Evolutionary conservation across 1,139 yeast genomes (phyloP).

Genomic region (Debaryomycetaceae sp.): DNA sequence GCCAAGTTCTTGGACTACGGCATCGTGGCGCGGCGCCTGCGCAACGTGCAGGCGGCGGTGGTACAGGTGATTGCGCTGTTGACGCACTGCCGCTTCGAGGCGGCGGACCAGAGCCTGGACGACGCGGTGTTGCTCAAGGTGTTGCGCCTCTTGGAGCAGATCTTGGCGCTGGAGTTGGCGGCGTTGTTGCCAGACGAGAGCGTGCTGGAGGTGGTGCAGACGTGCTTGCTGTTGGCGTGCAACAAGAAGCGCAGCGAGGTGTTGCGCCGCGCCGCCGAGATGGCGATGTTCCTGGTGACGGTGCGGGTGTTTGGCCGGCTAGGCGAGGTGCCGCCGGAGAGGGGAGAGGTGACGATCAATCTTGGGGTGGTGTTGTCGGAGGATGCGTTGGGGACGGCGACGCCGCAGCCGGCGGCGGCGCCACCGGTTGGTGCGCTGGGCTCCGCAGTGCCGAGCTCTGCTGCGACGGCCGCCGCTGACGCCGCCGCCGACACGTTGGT

Average conservation of each 20-base stretch:
- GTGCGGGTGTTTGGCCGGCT: constrained; percentile 58
- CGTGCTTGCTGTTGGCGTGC: constrained; percentile 88
- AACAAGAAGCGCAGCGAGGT: constrained; percentile 91
- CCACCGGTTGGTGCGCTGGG: not conserved
- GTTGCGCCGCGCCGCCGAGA: constrained; percentile 83
- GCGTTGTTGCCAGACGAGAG: constrained; percentile 71
- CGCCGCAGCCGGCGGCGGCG: constrained; percentile 3
- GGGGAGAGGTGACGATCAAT: too few relatives aligned
- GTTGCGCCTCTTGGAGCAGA: constrained; percentile 64
- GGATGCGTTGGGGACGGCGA: constrained; percentile 8
- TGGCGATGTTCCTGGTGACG: constrained; percentile 71
- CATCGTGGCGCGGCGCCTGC: constrained; percentile 40
- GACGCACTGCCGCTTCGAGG: constrained; percentile 94
- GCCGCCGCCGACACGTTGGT: constrained; percentile 1
- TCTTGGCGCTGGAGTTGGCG: constrained; percentile 65
- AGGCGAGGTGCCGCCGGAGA: constrained; percentile 1
- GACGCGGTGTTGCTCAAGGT: constrained; percentile 88
- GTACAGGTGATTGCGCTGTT: constrained; percentile 69
- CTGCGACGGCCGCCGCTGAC: not conserved
- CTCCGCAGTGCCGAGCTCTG: not conserved
- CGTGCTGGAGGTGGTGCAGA: constrained; percentile 84
- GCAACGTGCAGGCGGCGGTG: constrained; percentile 46
- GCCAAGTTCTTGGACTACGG: constrained; percentile 67
- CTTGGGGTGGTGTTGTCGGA: too few relatives aligned
- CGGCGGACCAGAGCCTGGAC: constrained; percentile 88